Evolutionary conservation across 2,329 filamentous ascomycete species (phyloP), one percentile per base, ranked within the genome.

Genomic region (Alternaria ventricosa): DNA sequence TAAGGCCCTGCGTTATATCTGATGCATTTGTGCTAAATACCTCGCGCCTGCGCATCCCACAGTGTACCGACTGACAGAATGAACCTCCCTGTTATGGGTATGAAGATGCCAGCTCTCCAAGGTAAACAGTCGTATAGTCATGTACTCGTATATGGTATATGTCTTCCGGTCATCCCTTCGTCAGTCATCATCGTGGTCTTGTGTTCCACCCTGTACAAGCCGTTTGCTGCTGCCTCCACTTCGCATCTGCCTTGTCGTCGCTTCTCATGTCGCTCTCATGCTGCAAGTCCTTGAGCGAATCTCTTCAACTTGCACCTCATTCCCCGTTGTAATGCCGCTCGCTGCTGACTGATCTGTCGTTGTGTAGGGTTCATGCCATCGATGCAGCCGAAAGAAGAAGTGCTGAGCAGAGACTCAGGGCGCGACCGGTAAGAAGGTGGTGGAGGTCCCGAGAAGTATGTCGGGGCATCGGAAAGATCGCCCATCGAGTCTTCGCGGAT

Each of bases 331-430:
- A 67, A 60, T 36, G 61, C 69, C 10, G 72, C 70, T 55, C 68
- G 64, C 45, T 73, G 71, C 53, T 75, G 74, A 55, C 71, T 74
- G 41, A 70, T 64, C 44, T 74, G 70, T 54, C 75, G 65, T 45
- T 74, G 73, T 22, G 68, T 68, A 22, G 66, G 45, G 41, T 68
- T 74, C 71, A 78, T 75, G 5, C 75, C 76, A 53, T 79, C 76
- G 10, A 79, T 70, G 54, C 76, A 79, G 6, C 76, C 77, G 44
- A 79, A 79, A 4, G 77, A 79, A 11, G 77, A 79, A 8, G 72
- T 77, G 4, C 73, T 73, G 46, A 71, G 61, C 2, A 74, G 61
- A n/a, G 77, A 79, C 4, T 61, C 72, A 8, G 75, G 65, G 3
- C 69, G 73, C 13, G 77, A 78, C 22, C 71, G 71, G 58, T 79